Conservation (phyloP, 768 basidiomycete species). For the Russula olivacea region DNA sequence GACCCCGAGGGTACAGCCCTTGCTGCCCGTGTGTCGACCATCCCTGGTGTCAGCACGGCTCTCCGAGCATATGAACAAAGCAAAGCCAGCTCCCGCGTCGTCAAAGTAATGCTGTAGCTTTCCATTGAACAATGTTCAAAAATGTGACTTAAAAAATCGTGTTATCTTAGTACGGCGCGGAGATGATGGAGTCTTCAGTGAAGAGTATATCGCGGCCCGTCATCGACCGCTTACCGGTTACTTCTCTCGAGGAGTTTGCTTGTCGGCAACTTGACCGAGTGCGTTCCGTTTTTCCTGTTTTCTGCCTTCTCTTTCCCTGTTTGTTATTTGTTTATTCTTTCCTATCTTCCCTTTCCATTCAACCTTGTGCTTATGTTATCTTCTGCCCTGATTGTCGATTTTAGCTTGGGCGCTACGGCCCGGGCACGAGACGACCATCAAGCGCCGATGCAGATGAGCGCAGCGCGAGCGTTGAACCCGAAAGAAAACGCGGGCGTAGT, state of each 20-base stretch:
- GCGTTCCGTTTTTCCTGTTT: conserved; percentile 30
- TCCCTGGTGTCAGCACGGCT: conserved; percentile 71
- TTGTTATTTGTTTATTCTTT: neutral
- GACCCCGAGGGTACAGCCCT: conserved; percentile 33
- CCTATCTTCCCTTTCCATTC: neutral
- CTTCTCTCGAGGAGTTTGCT: conserved; percentile 80
- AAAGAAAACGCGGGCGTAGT: conserved; percentile 18
- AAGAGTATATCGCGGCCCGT: conserved; percentile 78
- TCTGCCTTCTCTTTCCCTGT: neutral
- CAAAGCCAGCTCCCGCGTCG: conserved; percentile 77
- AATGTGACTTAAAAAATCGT: neutral
- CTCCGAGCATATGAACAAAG: conserved; percentile 73
- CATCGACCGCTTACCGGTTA: conserved; percentile 70
- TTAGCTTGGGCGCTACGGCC: conserved; percentile 21
- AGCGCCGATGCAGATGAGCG: conserved; percentile 12
- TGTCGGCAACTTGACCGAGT: conserved; percentile 83
- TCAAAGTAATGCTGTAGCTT: conserved; percentile 51
- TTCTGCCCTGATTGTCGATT: conserved; percentile 1
- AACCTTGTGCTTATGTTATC: neutral
- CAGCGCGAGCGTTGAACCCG: conserved; percentile 9
- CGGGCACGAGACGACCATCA: conserved; percentile 11
- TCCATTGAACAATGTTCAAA: neutral
- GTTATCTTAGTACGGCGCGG: conserved; percentile 68
- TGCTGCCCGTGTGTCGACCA: conserved; percentile 53
- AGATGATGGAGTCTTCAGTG: conserved; percentile 81